A percentile compares a stretch with the other conserved stretches of the same genome.
phyloP scores from a whole-genome alignment of 306 rosid species.

The Cucumis cinereus region DNA sequence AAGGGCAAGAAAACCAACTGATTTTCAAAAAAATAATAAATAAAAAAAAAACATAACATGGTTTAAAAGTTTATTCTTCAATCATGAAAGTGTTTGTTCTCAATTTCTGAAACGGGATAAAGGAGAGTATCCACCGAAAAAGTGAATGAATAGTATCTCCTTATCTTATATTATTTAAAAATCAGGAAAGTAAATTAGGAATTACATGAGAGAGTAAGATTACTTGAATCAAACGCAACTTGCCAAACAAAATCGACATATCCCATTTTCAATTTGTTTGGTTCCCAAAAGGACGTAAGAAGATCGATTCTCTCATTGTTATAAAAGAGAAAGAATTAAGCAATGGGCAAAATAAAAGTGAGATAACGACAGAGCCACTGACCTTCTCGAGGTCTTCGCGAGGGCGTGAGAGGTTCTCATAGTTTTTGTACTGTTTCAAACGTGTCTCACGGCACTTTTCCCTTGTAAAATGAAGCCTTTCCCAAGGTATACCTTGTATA shows the following conservation, averaged over 20 bases:
- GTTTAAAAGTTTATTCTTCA: not conserved
- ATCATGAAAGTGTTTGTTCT: not conserved
- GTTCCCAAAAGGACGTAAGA: not conserved
- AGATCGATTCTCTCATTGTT: not conserved
- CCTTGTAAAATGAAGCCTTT: slow-evolving; percentile 66
- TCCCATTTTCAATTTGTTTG: not conserved
- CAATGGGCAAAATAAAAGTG: not conserved
- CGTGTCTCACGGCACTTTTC: slow-evolving; percentile 64
- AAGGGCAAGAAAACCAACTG: not conserved
- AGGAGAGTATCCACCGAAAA: not conserved
- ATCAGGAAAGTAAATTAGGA: not conserved
- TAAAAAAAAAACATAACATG: not conserved
- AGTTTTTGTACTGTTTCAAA: slow-evolving; percentile 74
- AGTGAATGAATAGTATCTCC: not conserved
- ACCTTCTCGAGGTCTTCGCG: slow-evolving; percentile 54
- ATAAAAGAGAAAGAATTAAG: not conserved
- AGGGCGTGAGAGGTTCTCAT: slow-evolving; percentile 56
- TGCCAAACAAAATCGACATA: not conserved
- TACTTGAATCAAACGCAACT: slow-evolving; percentile 5
- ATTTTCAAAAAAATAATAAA: not conserved
- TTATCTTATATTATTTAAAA: not conserved
- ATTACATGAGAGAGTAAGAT: not conserved
- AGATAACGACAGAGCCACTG: not conserved
- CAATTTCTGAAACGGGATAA: not conserved
- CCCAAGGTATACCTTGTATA: slow-evolving; percentile 91